A percentile compares a stretch with the other conserved stretches of the same genome.
Conservation (phyloP, 257 asterid species). For the Solanum bulbocastanum region DNA sequence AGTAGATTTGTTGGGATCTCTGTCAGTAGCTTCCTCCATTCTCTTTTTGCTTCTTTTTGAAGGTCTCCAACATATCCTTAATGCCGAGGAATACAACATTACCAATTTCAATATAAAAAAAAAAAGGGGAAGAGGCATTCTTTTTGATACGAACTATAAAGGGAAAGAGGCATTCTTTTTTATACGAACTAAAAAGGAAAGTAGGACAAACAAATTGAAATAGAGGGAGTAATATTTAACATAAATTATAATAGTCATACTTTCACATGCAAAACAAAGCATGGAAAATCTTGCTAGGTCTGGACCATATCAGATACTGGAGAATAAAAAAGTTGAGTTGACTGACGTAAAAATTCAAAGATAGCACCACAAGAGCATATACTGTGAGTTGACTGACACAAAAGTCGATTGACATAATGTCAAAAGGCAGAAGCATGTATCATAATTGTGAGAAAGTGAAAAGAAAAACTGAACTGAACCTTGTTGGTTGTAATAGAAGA, state of each 20-base stretch:
- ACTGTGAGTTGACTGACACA: neutral
- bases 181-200: neutral
- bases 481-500: conserved; percentile 81
- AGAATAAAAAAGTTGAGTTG: neutral
- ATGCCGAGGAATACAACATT: neutral
- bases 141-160: too few relatives aligned
- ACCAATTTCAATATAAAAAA: neutral
- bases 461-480: conserved; percentile 32
- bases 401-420: neutral
- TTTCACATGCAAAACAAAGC: neutral
- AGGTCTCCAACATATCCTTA: neutral
- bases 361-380: neutral
- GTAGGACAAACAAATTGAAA: neutral
- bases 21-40: neutral
- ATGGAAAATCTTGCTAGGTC: neutral
- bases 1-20: neutral
- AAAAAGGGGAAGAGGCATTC: neutral
- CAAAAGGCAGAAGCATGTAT: neutral
- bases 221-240: neutral
- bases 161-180: neutral
- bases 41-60: neutral
- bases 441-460: neutral
- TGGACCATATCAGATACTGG: neutral
- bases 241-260: neutral
- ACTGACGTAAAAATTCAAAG: neutral